Conservation (phyloP, 257 asterid species). For the Solanum habrochaites region DNA sequence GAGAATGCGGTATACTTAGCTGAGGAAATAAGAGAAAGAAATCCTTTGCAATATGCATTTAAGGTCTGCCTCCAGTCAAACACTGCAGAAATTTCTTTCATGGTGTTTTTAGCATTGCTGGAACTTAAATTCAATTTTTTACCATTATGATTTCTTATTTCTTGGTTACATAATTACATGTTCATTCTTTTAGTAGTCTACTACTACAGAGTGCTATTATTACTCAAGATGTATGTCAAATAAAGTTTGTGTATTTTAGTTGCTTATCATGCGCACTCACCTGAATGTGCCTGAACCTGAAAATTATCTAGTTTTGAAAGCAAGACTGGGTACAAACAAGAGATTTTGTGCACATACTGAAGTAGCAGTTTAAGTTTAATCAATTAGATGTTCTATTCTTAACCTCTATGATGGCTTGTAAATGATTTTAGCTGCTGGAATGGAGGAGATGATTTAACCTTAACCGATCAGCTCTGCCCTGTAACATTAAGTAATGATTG, state of each 20-base stretch:
- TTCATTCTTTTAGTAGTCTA: not conserved
- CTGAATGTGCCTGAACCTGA: not conserved
- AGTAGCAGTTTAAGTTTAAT: not conserved
- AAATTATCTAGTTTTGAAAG: not conserved
- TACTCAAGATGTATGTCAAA: not conserved
- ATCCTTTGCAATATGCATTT: conserved; percentile 73
- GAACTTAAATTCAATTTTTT: not conserved
- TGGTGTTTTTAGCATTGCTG: not conserved
- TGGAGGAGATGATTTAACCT: not conserved
- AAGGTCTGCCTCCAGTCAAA: conserved; percentile 34
- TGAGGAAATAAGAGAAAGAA: conserved; percentile 37
- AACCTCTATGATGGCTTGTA: not conserved
- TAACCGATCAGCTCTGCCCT: not conserved
- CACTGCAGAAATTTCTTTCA: not conserved
- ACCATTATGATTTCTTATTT: not conserved
- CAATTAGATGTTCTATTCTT: not conserved
- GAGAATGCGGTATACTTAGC: conserved; percentile 41
- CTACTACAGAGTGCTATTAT: not conserved
- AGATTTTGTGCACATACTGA: not conserved
- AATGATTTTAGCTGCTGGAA: not conserved
- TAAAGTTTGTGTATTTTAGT: not conserved
- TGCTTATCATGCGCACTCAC: not conserved
- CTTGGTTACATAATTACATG: not conserved
- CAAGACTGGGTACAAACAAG: not conserved
- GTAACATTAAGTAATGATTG: not conserved